phyloP scores from a whole-genome alignment of 345 rosid species.

The Rhodamnia argentea region DNA sequence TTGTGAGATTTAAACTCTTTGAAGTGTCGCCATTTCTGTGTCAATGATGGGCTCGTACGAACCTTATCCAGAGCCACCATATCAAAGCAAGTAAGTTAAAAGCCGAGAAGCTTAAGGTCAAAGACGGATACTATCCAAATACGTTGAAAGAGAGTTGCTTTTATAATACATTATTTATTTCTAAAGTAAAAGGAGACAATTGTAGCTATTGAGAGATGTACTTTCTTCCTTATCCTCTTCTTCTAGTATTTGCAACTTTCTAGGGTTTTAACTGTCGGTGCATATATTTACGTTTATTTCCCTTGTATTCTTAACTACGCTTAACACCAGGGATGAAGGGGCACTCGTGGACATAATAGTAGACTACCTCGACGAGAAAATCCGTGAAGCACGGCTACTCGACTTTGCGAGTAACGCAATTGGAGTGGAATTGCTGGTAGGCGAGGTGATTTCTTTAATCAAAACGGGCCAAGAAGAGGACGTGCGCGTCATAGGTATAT shows the following conservation, averaged over 20 bases:
- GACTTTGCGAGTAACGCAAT: background rate
- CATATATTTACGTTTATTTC: background rate
- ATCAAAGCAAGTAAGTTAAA: too few relatives aligned
- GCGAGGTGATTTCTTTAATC: background rate
- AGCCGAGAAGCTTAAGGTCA: too few relatives aligned
- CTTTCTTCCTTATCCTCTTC: too few relatives aligned
- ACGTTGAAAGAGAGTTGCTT: too few relatives aligned
- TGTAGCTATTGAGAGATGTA: too few relatives aligned
- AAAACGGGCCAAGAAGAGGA: background rate
- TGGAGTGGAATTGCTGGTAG: background rate
- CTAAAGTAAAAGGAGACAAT: too few relatives aligned
- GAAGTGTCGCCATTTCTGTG: background rate
- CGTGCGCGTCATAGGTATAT: background rate
- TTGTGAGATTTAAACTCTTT: background rate
- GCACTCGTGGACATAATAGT: background rate
- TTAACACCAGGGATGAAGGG: background rate
- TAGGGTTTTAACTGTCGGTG: background rate
- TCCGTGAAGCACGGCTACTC: background rate
- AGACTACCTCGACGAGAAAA: background rate
- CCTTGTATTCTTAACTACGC: background rate
- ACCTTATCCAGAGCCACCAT: background rate
- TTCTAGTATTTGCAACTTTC: too few relatives aligned
- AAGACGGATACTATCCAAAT: too few relatives aligned
- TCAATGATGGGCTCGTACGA: background rate
- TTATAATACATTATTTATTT: too few relatives aligned